A percentile compares a stretch with the other conserved stretches of the same genome.
Conservation (phyloP, 495 filamentous ascomycete species). For the Oleoguttula mirabilis region DNA sequence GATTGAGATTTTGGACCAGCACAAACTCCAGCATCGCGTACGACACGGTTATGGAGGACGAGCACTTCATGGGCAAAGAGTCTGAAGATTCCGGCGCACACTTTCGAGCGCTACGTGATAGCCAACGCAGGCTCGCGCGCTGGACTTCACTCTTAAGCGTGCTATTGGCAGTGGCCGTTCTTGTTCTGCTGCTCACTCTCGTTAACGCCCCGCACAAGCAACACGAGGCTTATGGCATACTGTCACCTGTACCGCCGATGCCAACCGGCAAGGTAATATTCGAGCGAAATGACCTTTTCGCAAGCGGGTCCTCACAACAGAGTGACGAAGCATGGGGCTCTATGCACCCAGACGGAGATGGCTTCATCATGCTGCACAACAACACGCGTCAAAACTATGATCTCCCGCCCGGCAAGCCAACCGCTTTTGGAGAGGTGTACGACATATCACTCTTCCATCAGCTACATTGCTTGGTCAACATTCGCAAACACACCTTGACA, state of each 20-base stretch:
- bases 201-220: no score
- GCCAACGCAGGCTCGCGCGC: slow-evolving; percentile 1
- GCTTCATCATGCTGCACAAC: slow-evolving; percentile 17
- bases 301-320: slow-evolving; percentile 7
- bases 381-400: not conserved
- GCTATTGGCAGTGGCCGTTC: not conserved
- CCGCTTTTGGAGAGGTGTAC: slow-evolving; percentile 13
- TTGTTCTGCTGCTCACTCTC: not conserved
- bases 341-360: slow-evolving; percentile 8
- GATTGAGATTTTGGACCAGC: not conserved
- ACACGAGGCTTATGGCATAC: no score
- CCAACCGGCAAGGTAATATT: not conserved
- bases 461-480: slow-evolving; percentile 17
- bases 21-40: not conserved
- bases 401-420: slow-evolving; percentile 12
- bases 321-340: slow-evolving; percentile 14
- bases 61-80: slow-evolving; percentile 3
- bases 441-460: slow-evolving; percentile 21
- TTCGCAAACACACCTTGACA: slow-evolving; percentile 10
- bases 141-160: not conserved
- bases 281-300: slow-evolving; percentile 12
- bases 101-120: not conserved
- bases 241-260: slow-evolving; percentile 1
- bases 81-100: not conserved
- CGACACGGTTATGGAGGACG: not conserved